Evolutionary conservation across 2,329 filamentous ascomycete genomes (phyloP), one percentile per base, ranked within the genome.

Genomic region (Arthrobotrys iridis): DNA sequence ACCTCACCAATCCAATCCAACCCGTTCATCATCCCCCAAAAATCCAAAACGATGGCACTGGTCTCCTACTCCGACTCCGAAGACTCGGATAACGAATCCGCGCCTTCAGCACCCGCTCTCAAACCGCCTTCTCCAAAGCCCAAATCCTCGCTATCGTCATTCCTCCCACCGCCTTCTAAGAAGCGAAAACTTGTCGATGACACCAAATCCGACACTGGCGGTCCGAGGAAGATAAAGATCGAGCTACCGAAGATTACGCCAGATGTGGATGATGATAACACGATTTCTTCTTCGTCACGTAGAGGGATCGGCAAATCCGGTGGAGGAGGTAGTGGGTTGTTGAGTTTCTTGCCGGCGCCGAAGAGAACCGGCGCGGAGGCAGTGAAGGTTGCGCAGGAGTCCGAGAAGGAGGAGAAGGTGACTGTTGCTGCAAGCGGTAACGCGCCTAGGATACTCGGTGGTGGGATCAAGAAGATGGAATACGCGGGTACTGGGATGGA

Each of bases 321-420:
- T 28, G 46, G 55, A 15, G 43, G 48, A 10, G 73, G 77, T 1
- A 70, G 60, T 5, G 78, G 78, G 33, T 35, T 79, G 60, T 70
- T 78, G 26, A 74, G 77, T 28, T 77, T 79, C 76, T 41, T 79
- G 48, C 78, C 78, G 4, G 78, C 78, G 33, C 78, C 78, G 3
- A 79, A 79, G 64, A 70, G 77, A 33, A 78, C 77, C n/a, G 77
- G 78, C 33, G 72, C 52, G 4, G 72, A 70, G 28, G 72, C 72
- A 4, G 64, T 28, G 22, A 71, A 70, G 13, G 58, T 55, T 13
- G 72, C 65, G 30, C 58, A 71, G 40, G 75, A 72, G 37, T 41
- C 59, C 35, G 41, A 55, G 46, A 78, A 72, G 58, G 75, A 77
- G 24, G 57, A 63, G 30, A 64, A 64, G 46, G 40, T 24, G 15